Conservation (phyloP, 2,329 filamentous ascomycete species). For the Leptographium lundbergii region DNA sequence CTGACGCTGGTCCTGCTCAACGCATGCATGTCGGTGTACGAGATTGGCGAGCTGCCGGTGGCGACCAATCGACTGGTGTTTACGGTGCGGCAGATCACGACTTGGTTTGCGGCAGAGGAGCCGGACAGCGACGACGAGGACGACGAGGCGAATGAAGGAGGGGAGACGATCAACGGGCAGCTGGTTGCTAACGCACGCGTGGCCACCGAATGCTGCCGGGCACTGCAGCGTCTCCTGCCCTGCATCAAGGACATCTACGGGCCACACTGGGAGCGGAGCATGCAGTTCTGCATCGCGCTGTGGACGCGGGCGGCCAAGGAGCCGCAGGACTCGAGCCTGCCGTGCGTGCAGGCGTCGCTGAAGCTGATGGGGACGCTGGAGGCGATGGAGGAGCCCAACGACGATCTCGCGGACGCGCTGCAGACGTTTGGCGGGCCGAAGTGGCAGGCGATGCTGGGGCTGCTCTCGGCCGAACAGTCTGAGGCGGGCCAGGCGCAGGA, state of each 20-base stretch:
- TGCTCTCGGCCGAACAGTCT: slow-evolving; percentile 29
- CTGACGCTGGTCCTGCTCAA: slow-evolving; percentile 41
- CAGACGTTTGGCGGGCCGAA: slow-evolving; percentile 44
- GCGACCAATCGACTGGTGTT: slow-evolving; percentile 65
- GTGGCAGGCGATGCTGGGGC: slow-evolving; percentile 43
- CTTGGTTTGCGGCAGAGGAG: slow-evolving; percentile 38
- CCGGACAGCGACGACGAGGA: slow-evolving; percentile 19
- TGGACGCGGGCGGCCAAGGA: slow-evolving; percentile 39
- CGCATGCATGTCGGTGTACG: slow-evolving; percentile 37
- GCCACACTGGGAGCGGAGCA: slow-evolving; percentile 63
- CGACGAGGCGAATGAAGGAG: not conserved
- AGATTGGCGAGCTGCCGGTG: slow-evolving; percentile 38
- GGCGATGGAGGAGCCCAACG: slow-evolving; percentile 60
- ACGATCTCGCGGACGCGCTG: slow-evolving; percentile 70
- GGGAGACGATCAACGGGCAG: not conserved
- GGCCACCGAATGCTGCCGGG: slow-evolving; percentile 40
- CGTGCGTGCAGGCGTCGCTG: slow-evolving; percentile 59
- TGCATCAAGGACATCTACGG: slow-evolving; percentile 75
- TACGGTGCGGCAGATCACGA: slow-evolving; percentile 64
- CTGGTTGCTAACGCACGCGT: slow-evolving; percentile 25
- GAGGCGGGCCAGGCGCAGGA: slow-evolving; percentile 48
- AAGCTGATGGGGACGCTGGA: slow-evolving; percentile 55
- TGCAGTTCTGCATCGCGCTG: slow-evolving; percentile 44
- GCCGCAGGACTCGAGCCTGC: slow-evolving; percentile 34
- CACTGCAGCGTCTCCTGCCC: slow-evolving; percentile 51